Base-by-base conservation (phyloP, 2,329 filamentous ascomycete species). In the Aspergillus sclerotialis region DNA sequence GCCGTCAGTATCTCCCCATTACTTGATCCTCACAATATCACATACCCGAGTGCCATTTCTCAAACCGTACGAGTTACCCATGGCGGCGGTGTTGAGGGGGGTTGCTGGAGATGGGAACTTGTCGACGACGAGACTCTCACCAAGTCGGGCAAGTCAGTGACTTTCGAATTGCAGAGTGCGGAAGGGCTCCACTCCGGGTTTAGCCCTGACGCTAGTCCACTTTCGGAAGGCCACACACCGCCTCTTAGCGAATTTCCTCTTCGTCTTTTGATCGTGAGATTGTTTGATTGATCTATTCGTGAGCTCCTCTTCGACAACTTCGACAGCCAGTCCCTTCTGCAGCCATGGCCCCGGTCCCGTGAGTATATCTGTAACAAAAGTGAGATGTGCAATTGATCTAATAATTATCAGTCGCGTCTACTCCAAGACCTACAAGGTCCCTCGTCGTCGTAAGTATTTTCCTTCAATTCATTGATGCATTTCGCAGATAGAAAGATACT, bases 371-470 rank as follows among this genome's bases (percentile, higher is more conserved):
- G 44, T 42, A 46, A 51, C 48, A 30, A 45, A 49, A 37, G 29
- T 36, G 37, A 54, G 53, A 52, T n/a, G n/a, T n/a, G n/a, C n/a
- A n/a, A n/a, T 55, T 49, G 56, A 43, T 55, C 54, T 58, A 55
- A 60, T 40, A 34, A 16, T 27, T 42, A 33, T 38, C 47, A 67
- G 63, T 56, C 72, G 81, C 68, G 84, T 82, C 61, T 94, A 95
- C 78, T 93, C 84, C 69, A 98, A 98, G 87, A 98, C 92, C 79
- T 93, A 93, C 71, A 94, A 94, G 84, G 88, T 94, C 78, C 89
- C 90, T 65, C 79, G 84, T 74, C 84, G 90, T 76, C 90, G 67
- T 72, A 65, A 67, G 69, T 70, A 40, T 29, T 39, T 45, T 44
- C 37, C 36, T 31, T 40, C 41, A 38, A 30, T n/a, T n/a, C n/a